These are phyloP conservation scores for Fragilaria radians DNA, from an alignment of 108 stramenopile genomes.

Conservation along the genomic window DNA sequence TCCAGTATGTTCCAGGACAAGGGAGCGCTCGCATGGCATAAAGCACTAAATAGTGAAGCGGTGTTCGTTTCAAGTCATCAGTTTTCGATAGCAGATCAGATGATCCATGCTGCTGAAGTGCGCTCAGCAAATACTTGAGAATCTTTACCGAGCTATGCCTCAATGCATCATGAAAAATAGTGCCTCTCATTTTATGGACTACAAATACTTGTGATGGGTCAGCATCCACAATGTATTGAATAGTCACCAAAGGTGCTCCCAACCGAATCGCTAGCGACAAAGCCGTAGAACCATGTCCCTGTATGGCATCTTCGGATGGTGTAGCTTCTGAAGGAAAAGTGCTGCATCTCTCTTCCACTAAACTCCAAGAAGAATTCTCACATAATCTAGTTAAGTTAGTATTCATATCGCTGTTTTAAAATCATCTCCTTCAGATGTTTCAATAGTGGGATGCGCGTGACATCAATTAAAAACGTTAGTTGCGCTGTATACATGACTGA, in stretches of 20 bases:
- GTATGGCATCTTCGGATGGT: neutral
- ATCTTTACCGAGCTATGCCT: neutral
- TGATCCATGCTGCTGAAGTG: neutral
- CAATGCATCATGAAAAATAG: conserved; percentile 15
- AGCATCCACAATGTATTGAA: conserved; percentile 9
- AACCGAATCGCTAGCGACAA: conserved; percentile 12
- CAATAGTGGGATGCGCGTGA: too few species aligned
- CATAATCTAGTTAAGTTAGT: conserved; percentile 9
- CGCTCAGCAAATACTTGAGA: conserved; percentile 10
- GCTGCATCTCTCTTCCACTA: conserved; percentile 1
- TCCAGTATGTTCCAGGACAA: neutral
- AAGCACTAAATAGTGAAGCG: conserved; percentile 14
- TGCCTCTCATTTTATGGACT: conserved; percentile 10
- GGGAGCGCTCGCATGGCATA: neutral
- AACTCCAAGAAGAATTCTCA: conserved; percentile 2
- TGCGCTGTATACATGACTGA: too few species aligned
- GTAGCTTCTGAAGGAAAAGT: conserved; percentile 8
- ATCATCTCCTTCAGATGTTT: too few species aligned
- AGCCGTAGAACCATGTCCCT: conserved; percentile 8
- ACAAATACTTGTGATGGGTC: conserved; percentile 6
- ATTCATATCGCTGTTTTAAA: neutral
- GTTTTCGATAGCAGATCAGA: neutral
- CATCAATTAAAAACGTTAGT: too few species aligned
- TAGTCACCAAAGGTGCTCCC: conserved; percentile 9
- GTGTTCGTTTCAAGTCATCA: conserved; percentile 18